Evolutionary conservation across 1,284 basidiomycete genomes (phyloP).

Genomic region (Golubevia sp.): DNA sequence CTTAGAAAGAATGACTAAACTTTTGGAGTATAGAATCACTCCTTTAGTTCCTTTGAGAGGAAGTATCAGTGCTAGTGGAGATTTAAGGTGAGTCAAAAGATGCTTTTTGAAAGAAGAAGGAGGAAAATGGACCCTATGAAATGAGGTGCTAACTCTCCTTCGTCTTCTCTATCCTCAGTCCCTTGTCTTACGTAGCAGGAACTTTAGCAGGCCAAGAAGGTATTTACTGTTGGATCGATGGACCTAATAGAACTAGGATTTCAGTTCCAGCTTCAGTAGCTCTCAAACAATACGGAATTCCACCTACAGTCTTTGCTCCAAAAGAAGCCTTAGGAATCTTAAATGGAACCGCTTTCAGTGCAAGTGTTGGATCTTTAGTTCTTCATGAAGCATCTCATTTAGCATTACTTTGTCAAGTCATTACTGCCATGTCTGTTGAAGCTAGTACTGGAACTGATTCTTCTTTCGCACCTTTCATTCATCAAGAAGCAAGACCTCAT

Average conservation of each 20-base stretch:
- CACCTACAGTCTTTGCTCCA: slow-evolving; percentile 73
- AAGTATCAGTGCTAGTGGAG: slow-evolving; percentile 78
- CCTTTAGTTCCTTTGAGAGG: slow-evolving; percentile 83
- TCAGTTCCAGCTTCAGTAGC: slow-evolving; percentile 69
- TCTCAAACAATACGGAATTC: slow-evolving; percentile 70
- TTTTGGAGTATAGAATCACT: slow-evolving; percentile 75
- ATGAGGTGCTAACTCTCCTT: no score
- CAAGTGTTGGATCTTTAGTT: slow-evolving; percentile 64
- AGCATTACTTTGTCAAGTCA: slow-evolving; percentile 73
- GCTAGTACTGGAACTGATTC: slow-evolving; percentile 61
- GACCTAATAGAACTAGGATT: slow-evolving; percentile 2
- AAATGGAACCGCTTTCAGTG: slow-evolving; percentile 82
- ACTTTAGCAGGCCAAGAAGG: slow-evolving; percentile 37
- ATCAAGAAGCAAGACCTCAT: slow-evolving; percentile 78
- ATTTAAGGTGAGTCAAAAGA: slow-evolving; percentile 13
- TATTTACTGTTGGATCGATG: slow-evolving; percentile 31
- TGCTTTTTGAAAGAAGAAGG: no score
- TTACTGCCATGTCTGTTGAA: slow-evolving; percentile 82
- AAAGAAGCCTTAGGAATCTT: slow-evolving; percentile 72
- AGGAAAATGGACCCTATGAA: no score
- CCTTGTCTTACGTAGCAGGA: slow-evolving; percentile 73
- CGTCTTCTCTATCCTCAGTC: no score
- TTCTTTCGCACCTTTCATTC: slow-evolving; percentile 69
- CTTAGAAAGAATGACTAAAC: slow-evolving; percentile 76
- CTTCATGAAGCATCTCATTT: slow-evolving; percentile 76